These are phyloP conservation scores for Candida sithepensis DNA, from an alignment of 805 yeast genomes.

Conservation along the genomic window DNA sequence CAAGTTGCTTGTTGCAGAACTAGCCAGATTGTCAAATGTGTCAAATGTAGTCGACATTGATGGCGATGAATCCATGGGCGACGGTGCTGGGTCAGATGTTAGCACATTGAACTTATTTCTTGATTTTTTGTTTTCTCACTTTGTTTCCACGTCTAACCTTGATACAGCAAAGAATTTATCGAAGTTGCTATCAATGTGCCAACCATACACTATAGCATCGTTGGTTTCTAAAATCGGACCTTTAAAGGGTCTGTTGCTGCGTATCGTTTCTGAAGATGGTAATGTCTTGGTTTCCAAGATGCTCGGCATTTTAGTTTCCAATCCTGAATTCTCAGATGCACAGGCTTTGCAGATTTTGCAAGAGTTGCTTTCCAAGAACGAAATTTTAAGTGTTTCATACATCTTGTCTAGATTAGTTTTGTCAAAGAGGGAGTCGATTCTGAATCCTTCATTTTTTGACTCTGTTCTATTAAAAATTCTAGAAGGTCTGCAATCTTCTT, in stretches of 20 bases:
- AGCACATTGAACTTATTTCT: conserved; percentile 25
- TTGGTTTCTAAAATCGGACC: conserved; percentile 11
- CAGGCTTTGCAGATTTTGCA: conserved; percentile 6
- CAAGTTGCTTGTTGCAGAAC: conserved; percentile 19
- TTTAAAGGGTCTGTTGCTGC: conserved; percentile 13
- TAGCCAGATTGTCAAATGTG: conserved; percentile 5
- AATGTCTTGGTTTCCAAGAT: conserved; percentile 20
- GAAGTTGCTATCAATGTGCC: conserved; percentile 26
- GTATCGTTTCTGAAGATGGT: conserved; percentile 23
- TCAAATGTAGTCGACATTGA: conserved; percentile 10
- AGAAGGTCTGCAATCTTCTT: conserved; percentile 16
- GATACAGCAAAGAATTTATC: conserved; percentile 14
- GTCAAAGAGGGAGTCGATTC: conserved; percentile 25
- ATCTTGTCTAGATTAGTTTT: conserved; percentile 43
- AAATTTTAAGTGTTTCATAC: conserved; percentile 37
- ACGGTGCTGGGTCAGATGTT: neutral
- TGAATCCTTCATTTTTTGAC: conserved; percentile 13
- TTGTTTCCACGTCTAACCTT: conserved; percentile 4
- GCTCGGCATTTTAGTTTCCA: conserved; percentile 34
- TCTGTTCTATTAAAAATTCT: conserved; percentile 19
- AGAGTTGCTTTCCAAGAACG: conserved; percentile 6
- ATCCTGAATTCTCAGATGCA: conserved; percentile 26
- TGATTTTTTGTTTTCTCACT: conserved; percentile 30
- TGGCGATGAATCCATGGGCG: conserved; percentile 12
- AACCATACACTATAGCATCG: conserved; percentile 12